Conservation (phyloP, 2,329 filamentous ascomycete species). For the Penicillium fuscoglaucum region DNA sequence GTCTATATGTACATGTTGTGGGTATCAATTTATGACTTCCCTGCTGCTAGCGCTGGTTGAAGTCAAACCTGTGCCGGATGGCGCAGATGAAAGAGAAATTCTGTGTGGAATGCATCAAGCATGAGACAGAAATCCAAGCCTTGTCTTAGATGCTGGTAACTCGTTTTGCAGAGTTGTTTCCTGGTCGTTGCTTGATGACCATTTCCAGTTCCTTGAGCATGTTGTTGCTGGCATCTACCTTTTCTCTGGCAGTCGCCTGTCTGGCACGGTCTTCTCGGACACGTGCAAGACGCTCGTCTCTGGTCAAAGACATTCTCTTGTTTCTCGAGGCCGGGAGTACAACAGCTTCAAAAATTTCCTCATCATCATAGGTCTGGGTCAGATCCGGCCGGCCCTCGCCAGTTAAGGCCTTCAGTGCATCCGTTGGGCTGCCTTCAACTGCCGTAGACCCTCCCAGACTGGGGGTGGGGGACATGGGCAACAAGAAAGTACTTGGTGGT, state of each 20-base stretch:
- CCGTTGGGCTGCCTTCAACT: slow-evolving; percentile 60
- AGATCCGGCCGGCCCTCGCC: slow-evolving; percentile 58
- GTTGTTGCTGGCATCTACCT: slow-evolving; percentile 75
- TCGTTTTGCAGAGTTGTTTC: slow-evolving; percentile 40
- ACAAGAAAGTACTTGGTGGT: slow-evolving; percentile 48
- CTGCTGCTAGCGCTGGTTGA: slow-evolving; percentile 18
- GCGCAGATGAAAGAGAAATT: background rate
- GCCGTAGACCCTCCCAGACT: slow-evolving; percentile 49
- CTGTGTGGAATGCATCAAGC: slow-evolving; percentile 4
- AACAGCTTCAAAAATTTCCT: slow-evolving; percentile 89
- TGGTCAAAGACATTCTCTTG: slow-evolving; percentile 67
- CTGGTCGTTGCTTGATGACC: slow-evolving; percentile 67
- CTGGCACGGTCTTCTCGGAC: slow-evolving; percentile 83
- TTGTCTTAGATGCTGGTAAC: slow-evolving; percentile 46
- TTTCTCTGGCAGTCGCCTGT: slow-evolving; percentile 70
- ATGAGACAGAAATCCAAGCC: background rate
- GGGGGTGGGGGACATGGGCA: slow-evolving; percentile 48
- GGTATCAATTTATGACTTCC: slow-evolving; percentile 35
- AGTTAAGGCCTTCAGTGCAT: slow-evolving; percentile 75
- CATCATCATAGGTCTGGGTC: slow-evolving; percentile 51
- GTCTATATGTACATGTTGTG: slow-evolving; percentile 32
- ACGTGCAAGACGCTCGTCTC: slow-evolving; percentile 83
- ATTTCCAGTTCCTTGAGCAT: slow-evolving; percentile 94
- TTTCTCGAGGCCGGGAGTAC: slow-evolving; percentile 65
- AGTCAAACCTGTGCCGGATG: slow-evolving; percentile 8